Evolutionary conservation across 139 green algal species (phyloP).

Genomic region (Desmodesmus armatus): DNA sequence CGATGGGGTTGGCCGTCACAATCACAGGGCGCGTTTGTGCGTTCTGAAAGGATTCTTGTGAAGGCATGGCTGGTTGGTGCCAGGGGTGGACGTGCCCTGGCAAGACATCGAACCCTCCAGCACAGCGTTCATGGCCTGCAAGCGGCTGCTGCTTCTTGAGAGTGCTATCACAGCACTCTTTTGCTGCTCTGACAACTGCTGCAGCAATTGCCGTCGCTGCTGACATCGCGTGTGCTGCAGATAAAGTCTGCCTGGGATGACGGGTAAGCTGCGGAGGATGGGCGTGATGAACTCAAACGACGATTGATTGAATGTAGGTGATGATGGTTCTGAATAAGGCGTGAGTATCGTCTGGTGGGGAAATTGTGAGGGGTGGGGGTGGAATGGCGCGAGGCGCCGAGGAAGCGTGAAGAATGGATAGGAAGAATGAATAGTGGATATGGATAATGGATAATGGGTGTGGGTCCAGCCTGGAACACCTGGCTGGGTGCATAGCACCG

Average conservation of each 20-base stretch:
- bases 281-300: background rate
- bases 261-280: background rate
- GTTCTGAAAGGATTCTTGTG: slow-evolving; percentile 18
- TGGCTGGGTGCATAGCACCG: no score
- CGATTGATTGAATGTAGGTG: background rate
- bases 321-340: background rate
- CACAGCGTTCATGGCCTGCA: slow-evolving; percentile 28
- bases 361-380: background rate
- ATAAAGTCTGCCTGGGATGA: background rate
- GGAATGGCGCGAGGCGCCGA: no score
- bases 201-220: no score
- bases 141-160: background rate
- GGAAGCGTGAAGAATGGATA: no score
- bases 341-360: background rate
- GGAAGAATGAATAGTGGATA: no score
- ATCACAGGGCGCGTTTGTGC: slow-evolving; percentile 21
- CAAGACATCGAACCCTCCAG: slow-evolving; percentile 20
- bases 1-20: slow-evolving; percentile 43
- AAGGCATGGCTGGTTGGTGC: slow-evolving; percentile 44
- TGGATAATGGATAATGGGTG: no score
- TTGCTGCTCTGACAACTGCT: background rate
- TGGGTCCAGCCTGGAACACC: no score
- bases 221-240: background rate
- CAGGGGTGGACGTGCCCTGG: slow-evolving; percentile 40
- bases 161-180: background rate